phyloP scores from a whole-genome alignment of 371 early-diverging fungal genomes.

The Mucor indicus region DNA sequence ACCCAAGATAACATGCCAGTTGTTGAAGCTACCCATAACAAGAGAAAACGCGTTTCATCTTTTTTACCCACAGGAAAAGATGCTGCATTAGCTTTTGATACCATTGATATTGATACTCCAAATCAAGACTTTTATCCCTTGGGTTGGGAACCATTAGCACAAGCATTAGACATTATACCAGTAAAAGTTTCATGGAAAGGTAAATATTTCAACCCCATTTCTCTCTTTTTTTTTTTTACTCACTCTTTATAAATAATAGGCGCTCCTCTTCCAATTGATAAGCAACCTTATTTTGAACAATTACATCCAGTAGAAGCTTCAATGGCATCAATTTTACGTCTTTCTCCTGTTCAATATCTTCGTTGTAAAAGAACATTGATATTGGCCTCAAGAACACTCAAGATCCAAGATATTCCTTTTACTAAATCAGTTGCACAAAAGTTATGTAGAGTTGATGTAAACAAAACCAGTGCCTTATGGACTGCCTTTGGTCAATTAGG shows the following conservation, averaged over 20 bases:
- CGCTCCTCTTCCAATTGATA: slow-evolving; percentile 43
- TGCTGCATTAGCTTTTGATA: slow-evolving; percentile 24
- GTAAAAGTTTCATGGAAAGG: slow-evolving; percentile 34
- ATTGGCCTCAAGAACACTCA: slow-evolving; percentile 26
- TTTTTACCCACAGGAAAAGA: slow-evolving; percentile 25
- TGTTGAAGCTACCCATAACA: slow-evolving; percentile 3
- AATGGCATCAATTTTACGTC: slow-evolving; percentile 60
- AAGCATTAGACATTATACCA: slow-evolving; percentile 11
- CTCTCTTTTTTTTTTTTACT: not conserved
- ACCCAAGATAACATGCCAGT: not conserved
- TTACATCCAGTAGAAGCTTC: slow-evolving; percentile 55
- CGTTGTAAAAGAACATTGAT: slow-evolving; percentile 36
- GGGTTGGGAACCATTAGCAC: slow-evolving; percentile 19
- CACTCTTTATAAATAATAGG: slow-evolving; percentile 15
- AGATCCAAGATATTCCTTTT: slow-evolving; percentile 26
- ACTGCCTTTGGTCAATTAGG: slow-evolving; percentile 32
- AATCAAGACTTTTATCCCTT: slow-evolving; percentile 21
- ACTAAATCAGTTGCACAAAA: slow-evolving; percentile 39
- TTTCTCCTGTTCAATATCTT: slow-evolving; percentile 64
- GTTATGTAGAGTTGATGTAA: slow-evolving; percentile 35
- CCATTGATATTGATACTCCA: slow-evolving; percentile 24
- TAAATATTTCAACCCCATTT: slow-evolving; percentile 4
- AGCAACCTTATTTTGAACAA: slow-evolving; percentile 37
- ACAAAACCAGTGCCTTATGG: slow-evolving; percentile 38
- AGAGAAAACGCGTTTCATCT: slow-evolving; percentile 22